Evolutionary conservation across 2,329 filamentous ascomycete species (phyloP).

Genomic region (Rutstroemia sp.): DNA sequence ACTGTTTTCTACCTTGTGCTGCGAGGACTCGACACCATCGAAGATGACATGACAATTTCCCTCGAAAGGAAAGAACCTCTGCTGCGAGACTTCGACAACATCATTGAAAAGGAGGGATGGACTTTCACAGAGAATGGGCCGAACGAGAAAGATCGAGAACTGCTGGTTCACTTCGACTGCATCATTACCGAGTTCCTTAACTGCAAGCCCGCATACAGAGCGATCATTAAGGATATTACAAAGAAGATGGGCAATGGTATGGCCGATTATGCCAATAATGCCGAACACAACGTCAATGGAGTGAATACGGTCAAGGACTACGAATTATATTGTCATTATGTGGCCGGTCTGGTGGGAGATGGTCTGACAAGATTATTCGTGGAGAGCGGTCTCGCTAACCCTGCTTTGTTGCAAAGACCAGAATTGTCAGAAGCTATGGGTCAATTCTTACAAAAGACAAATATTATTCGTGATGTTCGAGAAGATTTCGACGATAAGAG

Average conservation of each 20-base stretch:
- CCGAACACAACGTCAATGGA: slow-evolving; percentile 71
- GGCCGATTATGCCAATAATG: slow-evolving; percentile 88
- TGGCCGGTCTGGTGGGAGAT: slow-evolving; percentile 96
- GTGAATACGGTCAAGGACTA: slow-evolving; percentile 83
- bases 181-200: slow-evolving; percentile 82
- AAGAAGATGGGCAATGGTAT: slow-evolving; percentile 96
- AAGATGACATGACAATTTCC: slow-evolving; percentile 94
- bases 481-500: slow-evolving; percentile 85
- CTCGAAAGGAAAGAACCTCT: slow-evolving; percentile 77
- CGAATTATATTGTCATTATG: slow-evolving; percentile 95
- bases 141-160: slow-evolving; percentile 87
- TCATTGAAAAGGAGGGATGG: slow-evolving; percentile 81
- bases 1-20: slow-evolving; percentile 89
- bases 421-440: slow-evolving; percentile 92
- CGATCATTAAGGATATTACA: slow-evolving; percentile 88
- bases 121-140: slow-evolving; percentile 79
- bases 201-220: slow-evolving; percentile 75
- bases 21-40: slow-evolving; percentile 92
- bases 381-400: slow-evolving; percentile 77
- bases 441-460: slow-evolving; percentile 94
- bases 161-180: slow-evolving; percentile 86
- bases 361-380: slow-evolving; percentile 88
- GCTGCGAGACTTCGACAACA: slow-evolving; percentile 71
- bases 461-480: slow-evolving; percentile 92
- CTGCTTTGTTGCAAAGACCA: slow-evolving; percentile 68